Evolutionary conservation across 2,329 filamentous ascomycete species (phyloP).

Genomic region (Epichloe bromicola): DNA sequence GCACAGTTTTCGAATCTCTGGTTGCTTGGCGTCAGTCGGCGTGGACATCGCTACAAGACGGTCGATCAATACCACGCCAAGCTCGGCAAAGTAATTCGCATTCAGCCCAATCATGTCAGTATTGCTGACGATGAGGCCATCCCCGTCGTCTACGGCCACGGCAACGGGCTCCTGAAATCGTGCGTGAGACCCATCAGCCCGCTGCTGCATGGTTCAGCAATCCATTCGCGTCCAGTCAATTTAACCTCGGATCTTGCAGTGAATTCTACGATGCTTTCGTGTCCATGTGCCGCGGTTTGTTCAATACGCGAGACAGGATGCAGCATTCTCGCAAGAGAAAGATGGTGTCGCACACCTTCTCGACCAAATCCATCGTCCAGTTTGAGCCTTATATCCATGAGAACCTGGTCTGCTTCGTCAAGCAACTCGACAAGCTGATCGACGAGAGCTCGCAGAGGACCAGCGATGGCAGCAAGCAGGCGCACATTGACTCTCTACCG

Average conservation of each 20-base stretch:
- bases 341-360: constrained; percentile 78
- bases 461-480: constrained; percentile 46
- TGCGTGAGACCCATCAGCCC: constrained; percentile 19
- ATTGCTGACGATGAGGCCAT: constrained; percentile 73
- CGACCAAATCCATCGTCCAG: constrained; percentile 63
- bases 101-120: constrained; percentile 75
- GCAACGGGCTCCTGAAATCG: constrained; percentile 63
- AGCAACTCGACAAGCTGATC: constrained; percentile 56
- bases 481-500: constrained; percentile 57
- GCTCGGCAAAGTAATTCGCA: constrained; percentile 65
- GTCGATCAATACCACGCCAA: constrained; percentile 66
- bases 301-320: constrained; percentile 72
- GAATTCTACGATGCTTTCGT: constrained; percentile 90
- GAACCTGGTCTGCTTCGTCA: constrained; percentile 62
- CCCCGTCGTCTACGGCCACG: constrained; percentile 62
- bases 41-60: constrained; percentile 48
- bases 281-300: constrained; percentile 71
- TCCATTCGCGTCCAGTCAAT: constrained; percentile 3
- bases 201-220: neutral
- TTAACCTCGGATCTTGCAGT: constrained; percentile 24
- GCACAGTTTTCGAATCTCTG: constrained; percentile 64
- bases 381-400: constrained; percentile 82
- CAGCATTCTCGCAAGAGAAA: constrained; percentile 87
- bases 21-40: constrained; percentile 55
- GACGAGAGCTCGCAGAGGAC: constrained; percentile 28